Conservation (phyloP, 2,329 filamentous ascomycete species). For the Penicillium sp. region DNA sequence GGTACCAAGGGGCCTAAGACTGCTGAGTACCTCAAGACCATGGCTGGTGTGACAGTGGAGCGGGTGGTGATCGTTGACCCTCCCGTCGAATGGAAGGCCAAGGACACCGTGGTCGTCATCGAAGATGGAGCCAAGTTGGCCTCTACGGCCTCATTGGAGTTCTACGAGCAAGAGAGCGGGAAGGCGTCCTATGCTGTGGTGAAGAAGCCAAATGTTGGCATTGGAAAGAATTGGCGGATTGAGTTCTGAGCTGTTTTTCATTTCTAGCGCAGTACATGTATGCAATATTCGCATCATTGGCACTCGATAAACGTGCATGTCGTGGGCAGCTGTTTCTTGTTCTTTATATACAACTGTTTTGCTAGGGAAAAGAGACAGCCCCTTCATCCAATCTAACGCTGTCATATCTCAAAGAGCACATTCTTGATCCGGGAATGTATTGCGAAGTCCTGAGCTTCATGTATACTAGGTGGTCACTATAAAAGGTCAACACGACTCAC, state of each 20-base stretch:
- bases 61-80: constrained; percentile 81
- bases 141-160: constrained; percentile 56
- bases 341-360: neutral
- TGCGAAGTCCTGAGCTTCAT: too few species aligned
- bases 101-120: constrained; percentile 52
- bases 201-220: constrained; percentile 59
- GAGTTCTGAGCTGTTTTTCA: constrained; percentile 42
- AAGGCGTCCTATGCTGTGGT: constrained; percentile 63
- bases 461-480: too few species aligned
- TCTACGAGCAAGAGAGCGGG: constrained; percentile 49
- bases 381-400: neutral
- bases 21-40: constrained; percentile 72
- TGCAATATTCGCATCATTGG: neutral
- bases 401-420: neutral
- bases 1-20: constrained; percentile 60
- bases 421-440: too few species aligned
- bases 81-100: constrained; percentile 66
- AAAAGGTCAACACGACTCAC: constrained; percentile 9
- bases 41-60: constrained; percentile 76
- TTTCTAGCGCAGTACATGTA: constrained; percentile 9
- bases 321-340: neutral
- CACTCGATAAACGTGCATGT: neutral
- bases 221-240: constrained; percentile 64
- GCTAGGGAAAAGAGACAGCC: too few species aligned
- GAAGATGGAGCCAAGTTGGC: constrained; percentile 46